phyloP scores from a whole-genome alignment of 2,329 filamentous ascomycete genomes.

The Annulohypoxylon truncatum region DNA sequence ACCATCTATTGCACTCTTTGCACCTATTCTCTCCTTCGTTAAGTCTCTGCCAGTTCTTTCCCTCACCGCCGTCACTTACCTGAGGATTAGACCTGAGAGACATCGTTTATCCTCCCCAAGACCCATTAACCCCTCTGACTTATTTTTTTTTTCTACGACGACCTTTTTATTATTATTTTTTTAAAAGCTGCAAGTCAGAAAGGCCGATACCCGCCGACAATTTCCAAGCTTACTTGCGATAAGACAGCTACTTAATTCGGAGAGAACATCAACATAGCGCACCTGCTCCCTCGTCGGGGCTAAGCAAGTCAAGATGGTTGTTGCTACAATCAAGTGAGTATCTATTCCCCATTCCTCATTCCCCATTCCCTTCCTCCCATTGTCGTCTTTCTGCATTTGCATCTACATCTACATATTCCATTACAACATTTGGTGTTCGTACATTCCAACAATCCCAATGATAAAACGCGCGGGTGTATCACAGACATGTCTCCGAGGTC shows the following conservation, averaged over 20 bases:
- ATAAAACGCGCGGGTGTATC: constrained; percentile 28
- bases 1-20: constrained; percentile 21
- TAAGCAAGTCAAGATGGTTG: constrained; percentile 64
- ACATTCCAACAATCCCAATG: constrained; percentile 4
- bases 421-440: not conserved
- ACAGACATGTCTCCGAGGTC: constrained; percentile 21
- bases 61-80: constrained; percentile 34
- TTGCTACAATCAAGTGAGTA: constrained; percentile 73
- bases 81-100: constrained; percentile 39
- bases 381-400: constrained; percentile 22
- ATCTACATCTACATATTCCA: constrained; percentile 14
- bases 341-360: constrained; percentile 31
- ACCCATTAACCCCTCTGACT: constrained; percentile 40
- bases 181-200: constrained; percentile 38
- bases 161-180: constrained; percentile 11
- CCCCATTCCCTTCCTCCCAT: constrained; percentile 22
- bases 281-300: constrained; percentile 55
- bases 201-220: constrained; percentile 45
- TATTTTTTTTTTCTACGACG: constrained; percentile 27
- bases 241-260: constrained; percentile 41
- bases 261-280: constrained; percentile 33
- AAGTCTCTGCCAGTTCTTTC: constrained; percentile 18
- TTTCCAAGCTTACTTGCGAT: constrained; percentile 46
- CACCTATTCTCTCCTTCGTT: constrained; percentile 26
- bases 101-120: constrained; percentile 25